These are phyloP conservation scores for Lepiota venenata DNA, from an alignment of 768 basidiomycete genomes.

Conservation along the genomic window DNA sequence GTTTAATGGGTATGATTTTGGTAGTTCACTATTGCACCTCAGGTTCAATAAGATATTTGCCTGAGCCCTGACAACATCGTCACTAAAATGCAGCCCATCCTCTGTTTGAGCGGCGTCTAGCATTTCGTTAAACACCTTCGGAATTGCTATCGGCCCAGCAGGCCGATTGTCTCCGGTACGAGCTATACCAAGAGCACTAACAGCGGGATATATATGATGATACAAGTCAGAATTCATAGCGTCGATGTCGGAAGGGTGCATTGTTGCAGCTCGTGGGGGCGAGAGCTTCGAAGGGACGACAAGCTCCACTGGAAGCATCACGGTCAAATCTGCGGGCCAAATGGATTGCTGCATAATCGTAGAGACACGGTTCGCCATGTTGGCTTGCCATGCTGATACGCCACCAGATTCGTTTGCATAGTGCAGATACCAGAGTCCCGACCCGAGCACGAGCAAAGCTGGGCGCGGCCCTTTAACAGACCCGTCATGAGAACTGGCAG, in stretches of 20 bases:
- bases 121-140: constrained; percentile 80
- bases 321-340: constrained; percentile 63
- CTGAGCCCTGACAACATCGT: constrained; percentile 59
- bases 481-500: not conserved
- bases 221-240: constrained; percentile 88
- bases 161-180: not conserved
- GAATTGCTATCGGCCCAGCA: constrained; percentile 48
- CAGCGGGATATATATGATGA: constrained; percentile 53
- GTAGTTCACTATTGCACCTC: constrained; percentile 71
- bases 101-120: constrained; percentile 69
- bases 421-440: constrained; percentile 88
- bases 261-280: constrained; percentile 57
- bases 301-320: constrained; percentile 77
- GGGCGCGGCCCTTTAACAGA: constrained; percentile 22
- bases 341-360: constrained; percentile 32
- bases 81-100: constrained; percentile 83
- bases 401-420: constrained; percentile 72
- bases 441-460: constrained; percentile 76
- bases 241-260: constrained; percentile 77
- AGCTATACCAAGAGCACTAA: not conserved
- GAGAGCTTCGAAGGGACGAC: constrained; percentile 66
- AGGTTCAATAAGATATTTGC: constrained; percentile 78
- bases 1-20: constrained; percentile 60
- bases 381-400: constrained; percentile 72
- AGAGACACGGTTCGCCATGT: constrained; percentile 63